A percentile compares a stretch with the other conserved stretches of the same genome.
phyloP scores from a whole-genome alignment of 2,329 filamentous ascomycete species.

The Colletotrichum tropicale region DNA sequence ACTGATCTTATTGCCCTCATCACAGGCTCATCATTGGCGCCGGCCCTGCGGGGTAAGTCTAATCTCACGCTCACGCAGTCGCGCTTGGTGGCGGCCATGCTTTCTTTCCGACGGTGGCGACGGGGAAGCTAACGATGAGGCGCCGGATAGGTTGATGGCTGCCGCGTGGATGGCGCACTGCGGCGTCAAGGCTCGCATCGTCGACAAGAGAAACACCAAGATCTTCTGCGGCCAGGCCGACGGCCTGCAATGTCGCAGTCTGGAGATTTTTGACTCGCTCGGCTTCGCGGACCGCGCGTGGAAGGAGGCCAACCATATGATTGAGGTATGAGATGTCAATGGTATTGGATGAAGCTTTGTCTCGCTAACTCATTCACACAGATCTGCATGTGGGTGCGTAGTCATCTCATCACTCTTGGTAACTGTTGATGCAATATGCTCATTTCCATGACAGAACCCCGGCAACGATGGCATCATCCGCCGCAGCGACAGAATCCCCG shows the following conservation, averaged over 20 bases:
- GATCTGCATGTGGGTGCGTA: constrained; percentile 20
- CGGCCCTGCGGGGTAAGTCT: constrained; percentile 27
- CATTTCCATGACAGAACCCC: constrained; percentile 57
- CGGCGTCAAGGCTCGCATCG: constrained; percentile 44
- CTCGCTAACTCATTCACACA: neutral
- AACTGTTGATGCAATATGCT: neutral
- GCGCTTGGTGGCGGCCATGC: neutral
- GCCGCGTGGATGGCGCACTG: constrained; percentile 46
- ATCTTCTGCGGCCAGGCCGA: constrained; percentile 49
- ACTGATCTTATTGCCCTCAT: constrained; percentile 3
- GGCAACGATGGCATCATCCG: constrained; percentile 60
- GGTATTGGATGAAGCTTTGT: neutral
- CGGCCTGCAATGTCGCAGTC: constrained; percentile 63
- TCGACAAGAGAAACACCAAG: constrained; percentile 47
- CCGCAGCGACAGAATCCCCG: constrained; percentile 64
- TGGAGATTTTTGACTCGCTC: constrained; percentile 78
- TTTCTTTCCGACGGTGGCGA: neutral
- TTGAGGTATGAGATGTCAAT: constrained; percentile 56
- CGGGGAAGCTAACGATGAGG: neutral
- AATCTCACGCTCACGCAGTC: neutral
- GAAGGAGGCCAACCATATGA: constrained; percentile 71
- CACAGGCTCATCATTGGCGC: constrained; percentile 44
- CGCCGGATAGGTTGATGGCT: constrained; percentile 45
- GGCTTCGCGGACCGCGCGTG: constrained; percentile 67
- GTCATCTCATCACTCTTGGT: neutral